Conservation (phyloP, 1,284 basidiomycete genomes). For the Leccinum discolor region DNA sequence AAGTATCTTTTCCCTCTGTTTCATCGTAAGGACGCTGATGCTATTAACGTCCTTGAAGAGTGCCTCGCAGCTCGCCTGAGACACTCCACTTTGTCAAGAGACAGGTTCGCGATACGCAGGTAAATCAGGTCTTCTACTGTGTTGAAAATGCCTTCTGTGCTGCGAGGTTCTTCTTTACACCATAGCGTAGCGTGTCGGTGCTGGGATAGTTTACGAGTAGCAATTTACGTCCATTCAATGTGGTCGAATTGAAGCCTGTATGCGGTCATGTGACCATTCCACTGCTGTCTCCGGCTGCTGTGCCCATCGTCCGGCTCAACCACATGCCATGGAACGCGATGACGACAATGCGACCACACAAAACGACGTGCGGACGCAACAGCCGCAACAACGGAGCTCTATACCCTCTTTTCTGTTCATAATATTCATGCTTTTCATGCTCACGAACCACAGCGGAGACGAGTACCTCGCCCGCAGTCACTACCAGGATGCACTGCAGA, state of each 20-base stretch:
- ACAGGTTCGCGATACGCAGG: no score
- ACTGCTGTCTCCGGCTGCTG: background rate
- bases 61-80: no score
- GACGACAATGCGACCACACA: constrained; percentile 19
- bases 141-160: no score
- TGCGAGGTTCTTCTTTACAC: no score
- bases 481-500: constrained; percentile 62
- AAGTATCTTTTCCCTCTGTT: no score
- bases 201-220: no score
- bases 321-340: constrained; percentile 29
- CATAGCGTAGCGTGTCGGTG: no score
- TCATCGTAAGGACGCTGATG: background rate
- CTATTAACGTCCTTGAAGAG: no score
- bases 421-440: constrained; percentile 72
- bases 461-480: constrained; percentile 62
- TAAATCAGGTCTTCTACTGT: no score
- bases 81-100: no score
- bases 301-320: background rate
- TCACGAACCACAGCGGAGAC: constrained; percentile 69
- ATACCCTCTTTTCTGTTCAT: constrained; percentile 76
- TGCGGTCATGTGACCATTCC: background rate
- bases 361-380: constrained; percentile 16
- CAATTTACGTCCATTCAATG: no score
- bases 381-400: constrained; percentile 28
- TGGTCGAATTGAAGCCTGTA: background rate